A percentile compares a stretch with the other conserved stretches of the same genome.
Evolutionary conservation across 2,329 filamentous ascomycete species (phyloP).

Genomic region (Claviceps maximensis): DNA sequence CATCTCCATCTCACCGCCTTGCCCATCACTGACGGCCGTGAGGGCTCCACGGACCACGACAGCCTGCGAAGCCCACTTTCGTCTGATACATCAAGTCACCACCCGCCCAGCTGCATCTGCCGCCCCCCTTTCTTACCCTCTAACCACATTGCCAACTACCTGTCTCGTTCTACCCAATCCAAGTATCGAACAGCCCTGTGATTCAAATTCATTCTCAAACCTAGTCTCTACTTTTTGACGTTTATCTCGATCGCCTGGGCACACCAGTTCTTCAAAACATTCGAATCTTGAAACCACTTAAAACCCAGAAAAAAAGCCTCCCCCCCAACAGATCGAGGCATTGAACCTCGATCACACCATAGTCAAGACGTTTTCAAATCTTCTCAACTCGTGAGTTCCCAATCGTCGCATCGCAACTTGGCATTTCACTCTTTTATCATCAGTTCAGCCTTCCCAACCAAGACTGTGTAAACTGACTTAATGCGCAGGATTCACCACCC

Average conservation of each 20-base stretch:
- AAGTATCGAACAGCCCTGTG: background rate
- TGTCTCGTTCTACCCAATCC: background rate
- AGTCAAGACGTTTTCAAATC: constrained; percentile 98
- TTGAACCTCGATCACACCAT: constrained; percentile 42
- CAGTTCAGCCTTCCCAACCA: background rate
- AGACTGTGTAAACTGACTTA: background rate
- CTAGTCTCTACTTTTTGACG: background rate
- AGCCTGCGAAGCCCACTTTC: background rate
- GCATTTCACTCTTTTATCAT: background rate
- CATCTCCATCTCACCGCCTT: background rate
- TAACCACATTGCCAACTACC: background rate
- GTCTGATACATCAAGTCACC: constrained; percentile 1
- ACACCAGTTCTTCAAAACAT: background rate
- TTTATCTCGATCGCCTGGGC: background rate
- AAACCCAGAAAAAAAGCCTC: constrained; percentile 5
- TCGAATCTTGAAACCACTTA: constrained; percentile 4
- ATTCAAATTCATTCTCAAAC: background rate
- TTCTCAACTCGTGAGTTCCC: constrained; percentile 76
- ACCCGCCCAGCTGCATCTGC: background rate
- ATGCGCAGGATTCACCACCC: constrained; percentile 70
- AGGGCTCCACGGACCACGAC: constrained; percentile 3
- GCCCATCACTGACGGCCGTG: too few relatives aligned
- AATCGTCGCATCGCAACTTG: background rate
- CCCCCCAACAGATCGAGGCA: constrained; percentile 34
- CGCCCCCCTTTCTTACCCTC: background rate